Base-by-base conservation (phyloP, 257 asterid genomes). In the Perilla frutescens region DNA sequence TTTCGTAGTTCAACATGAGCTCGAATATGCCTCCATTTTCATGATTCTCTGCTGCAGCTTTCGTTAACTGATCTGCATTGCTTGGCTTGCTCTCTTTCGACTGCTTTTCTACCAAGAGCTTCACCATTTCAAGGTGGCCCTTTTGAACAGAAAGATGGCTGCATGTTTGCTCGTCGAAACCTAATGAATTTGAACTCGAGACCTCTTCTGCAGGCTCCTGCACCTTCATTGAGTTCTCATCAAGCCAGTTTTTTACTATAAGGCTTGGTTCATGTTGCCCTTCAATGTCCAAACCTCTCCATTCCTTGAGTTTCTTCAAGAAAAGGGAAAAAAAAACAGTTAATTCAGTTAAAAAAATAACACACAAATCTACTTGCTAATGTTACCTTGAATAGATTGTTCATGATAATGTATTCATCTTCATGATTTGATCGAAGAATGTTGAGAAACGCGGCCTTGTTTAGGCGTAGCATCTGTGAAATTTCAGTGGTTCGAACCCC, bases 401-500 rank as follows among this genome's bases (percentile, higher is more conserved):
- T 74, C 84, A 81, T 76, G 43, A 84, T 68, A 9, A 64, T 47
- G 31, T 37, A 81, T 74, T 81, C 79, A 13, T 87, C 91, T 4
- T 74, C 80, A 12, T 84, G 77, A 41, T 80, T 80, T 43, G 82
- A 66, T 34, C 65, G 81, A 63, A 87, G 83, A 75, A 81, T 79
- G 50, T 64, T 79, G 53, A 78, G 76, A 29, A 87, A 75, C n/a
- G 78, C 29, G 39, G 73, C 55, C 79, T 72, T 84, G 72, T 77
- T 77, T 15, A 87, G 60, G 49, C 84, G 73, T 49, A 87, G 66
- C n/a, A 83, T 74, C 62, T 84, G 89, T 44, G 85, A 84, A 44
- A 84, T 61, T 32, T 83, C 84, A 15, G 81, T 57, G 1, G 91
- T 84, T 67, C 87, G 84, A 34, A 72, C 89, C 6, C 87, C 82